These are phyloP conservation scores for Cutaneotrichosporon sp. DNA, from an alignment of 1,284 basidiomycete genomes.

Conservation along the genomic window DNA sequence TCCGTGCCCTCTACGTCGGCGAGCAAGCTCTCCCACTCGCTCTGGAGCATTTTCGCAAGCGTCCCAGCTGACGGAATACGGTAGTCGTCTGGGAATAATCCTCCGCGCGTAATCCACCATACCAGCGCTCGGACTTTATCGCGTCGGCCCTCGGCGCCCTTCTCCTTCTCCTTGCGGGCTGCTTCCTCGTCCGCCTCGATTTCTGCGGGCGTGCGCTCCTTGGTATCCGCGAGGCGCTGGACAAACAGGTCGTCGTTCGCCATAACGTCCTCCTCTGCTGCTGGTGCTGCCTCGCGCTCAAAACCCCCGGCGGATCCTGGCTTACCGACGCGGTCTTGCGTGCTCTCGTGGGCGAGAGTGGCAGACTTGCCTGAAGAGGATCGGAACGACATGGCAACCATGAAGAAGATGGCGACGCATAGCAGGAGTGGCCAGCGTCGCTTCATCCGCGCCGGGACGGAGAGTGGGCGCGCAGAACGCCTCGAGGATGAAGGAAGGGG, in stretches of 20 bases:
- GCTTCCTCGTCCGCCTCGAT: slow-evolving; percentile 32
- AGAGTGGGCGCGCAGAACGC: neutral
- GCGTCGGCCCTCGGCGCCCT: slow-evolving; percentile 2
- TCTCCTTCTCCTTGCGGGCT: slow-evolving; percentile 23
- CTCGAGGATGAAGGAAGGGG: neutral
- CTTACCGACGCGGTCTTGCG: neutral
- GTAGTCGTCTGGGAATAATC: slow-evolving; percentile 36
- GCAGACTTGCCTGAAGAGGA: neutral
- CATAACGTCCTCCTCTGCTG: slow-evolving; percentile 41
- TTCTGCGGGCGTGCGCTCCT: slow-evolving; percentile 35
- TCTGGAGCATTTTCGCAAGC: slow-evolving; percentile 33
- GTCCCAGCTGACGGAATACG: slow-evolving; percentile 30
- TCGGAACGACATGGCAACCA: neutral
- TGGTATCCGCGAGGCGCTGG: slow-evolving; percentile 14
- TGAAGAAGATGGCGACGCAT: neutral
- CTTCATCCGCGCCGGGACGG: neutral
- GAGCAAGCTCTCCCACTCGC: slow-evolving; percentile 28
- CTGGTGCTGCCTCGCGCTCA: slow-evolving; percentile 11
- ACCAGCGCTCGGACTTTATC: slow-evolving; percentile 38
- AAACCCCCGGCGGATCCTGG: neutral
- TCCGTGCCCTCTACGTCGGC: slow-evolving; percentile 29
- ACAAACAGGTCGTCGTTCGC: slow-evolving; percentile 44
- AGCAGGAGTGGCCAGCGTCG: slow-evolving; percentile 3
- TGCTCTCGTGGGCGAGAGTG: neutral
- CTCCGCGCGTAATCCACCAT: slow-evolving; percentile 47